phyloP scores from a whole-genome alignment of 2,329 filamentous ascomycete species.

The Talaromyces sp. region DNA sequence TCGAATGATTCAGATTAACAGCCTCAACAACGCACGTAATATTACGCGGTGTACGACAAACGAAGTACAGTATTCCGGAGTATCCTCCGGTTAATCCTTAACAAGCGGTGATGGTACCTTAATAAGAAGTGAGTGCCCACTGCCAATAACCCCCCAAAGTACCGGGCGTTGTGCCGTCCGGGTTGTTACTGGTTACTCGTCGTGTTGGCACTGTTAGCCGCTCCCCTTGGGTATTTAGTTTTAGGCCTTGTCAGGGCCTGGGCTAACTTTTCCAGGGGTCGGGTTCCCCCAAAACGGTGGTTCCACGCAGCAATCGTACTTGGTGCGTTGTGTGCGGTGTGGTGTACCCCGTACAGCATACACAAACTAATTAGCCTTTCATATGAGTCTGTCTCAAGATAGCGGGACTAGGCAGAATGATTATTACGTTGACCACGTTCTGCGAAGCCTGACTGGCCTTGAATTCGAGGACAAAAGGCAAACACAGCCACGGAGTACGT shows the following conservation, averaged over 20 bases:
- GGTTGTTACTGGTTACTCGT: background rate
- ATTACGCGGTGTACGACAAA: background rate
- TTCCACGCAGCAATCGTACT: background rate
- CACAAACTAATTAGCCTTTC: background rate
- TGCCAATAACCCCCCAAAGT: background rate
- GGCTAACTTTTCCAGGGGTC: background rate
- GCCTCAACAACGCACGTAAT: background rate
- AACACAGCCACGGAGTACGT: background rate
- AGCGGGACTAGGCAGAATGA: conserved; percentile 8
- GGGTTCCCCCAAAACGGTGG: background rate
- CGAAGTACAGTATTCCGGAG: background rate
- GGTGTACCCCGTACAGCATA: background rate
- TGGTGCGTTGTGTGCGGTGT: background rate
- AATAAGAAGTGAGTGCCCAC: too few relatives aligned
- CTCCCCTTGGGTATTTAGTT: background rate
- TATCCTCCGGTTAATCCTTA: background rate
- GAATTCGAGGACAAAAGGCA: background rate
- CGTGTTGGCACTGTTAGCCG: background rate
- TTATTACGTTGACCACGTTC: background rate
- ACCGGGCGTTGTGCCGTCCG: background rate
- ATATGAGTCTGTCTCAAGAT: conserved; percentile 5
- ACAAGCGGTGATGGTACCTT: conserved; percentile 3
- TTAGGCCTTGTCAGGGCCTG: conserved; percentile 1
- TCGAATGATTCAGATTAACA: background rate
- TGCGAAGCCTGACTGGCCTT: background rate